A percentile compares a stretch with the other conserved stretches of the same genome.
Evolutionary conservation across 2,329 filamentous ascomycete genomes (phyloP).

Genomic region (Dactylellina leptospora): DNA sequence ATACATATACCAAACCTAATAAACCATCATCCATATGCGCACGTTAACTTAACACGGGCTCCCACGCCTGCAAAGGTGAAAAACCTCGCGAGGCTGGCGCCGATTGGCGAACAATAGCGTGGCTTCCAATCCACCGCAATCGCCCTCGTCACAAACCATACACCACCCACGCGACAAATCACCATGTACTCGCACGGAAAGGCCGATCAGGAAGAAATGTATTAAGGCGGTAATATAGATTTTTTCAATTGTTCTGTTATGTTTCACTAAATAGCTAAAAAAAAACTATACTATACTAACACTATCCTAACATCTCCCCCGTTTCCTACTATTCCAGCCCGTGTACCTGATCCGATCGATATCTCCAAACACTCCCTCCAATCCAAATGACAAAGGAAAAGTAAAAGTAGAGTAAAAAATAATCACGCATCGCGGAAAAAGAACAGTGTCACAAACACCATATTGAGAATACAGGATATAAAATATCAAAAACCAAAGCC

Average conservation of each 20-base stretch:
- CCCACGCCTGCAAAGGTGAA: neutral
- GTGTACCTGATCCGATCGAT: constrained; percentile 9
- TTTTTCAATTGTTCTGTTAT: constrained; percentile 30
- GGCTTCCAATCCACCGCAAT: neutral
- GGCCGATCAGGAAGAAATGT: neutral
- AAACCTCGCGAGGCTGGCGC: neutral
- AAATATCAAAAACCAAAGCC: neutral
- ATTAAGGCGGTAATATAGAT: neutral
- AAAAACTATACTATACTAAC: constrained; percentile 39
- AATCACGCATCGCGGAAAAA: neutral
- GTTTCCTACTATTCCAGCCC: neutral
- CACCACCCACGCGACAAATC: too few species aligned
- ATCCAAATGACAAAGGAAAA: neutral
- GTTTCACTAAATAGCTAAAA: constrained; percentile 42
- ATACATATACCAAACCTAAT: too few species aligned
- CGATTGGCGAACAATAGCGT: neutral
- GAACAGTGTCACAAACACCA: neutral
- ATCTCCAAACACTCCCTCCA: neutral
- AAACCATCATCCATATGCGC: too few species aligned
- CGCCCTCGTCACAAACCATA: too few species aligned
- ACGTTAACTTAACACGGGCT: too few species aligned
- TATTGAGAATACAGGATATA: constrained; percentile 13
- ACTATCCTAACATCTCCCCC: constrained; percentile 1
- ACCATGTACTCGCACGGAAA: neutral
- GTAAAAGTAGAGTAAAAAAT: neutral